Conservation (phyloP, 805 yeast genomes). For the Jamesozyma gamospora region DNA sequence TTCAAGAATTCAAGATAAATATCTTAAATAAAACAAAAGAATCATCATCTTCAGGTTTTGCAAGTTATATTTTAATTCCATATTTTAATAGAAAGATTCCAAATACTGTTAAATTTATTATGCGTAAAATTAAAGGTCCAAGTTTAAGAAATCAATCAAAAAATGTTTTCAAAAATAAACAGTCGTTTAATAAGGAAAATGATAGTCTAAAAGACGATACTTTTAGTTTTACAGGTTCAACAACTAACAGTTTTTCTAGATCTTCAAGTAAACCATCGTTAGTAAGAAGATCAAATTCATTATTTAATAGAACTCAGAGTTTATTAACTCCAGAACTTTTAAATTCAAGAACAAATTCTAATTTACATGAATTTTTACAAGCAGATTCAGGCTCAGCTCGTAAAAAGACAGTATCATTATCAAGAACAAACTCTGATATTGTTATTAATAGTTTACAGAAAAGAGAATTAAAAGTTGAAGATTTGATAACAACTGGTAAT, state of each 20-base stretch:
- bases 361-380: conserved; percentile 20
- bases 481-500: conserved; percentile 7
- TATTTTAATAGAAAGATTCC: conserved; percentile 44
- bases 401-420: conserved; percentile 12
- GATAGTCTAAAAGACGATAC: too few relatives aligned
- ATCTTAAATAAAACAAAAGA: conserved; percentile 26
- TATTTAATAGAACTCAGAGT: background rate
- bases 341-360: conserved; percentile 17
- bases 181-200: background rate
- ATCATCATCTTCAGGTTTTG: conserved; percentile 37
- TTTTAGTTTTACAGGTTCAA: too few relatives aligned
- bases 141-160: conserved; percentile 22
- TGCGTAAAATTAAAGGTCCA: conserved; percentile 41
- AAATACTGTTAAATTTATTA: conserved; percentile 34
- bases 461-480: conserved; percentile 23
- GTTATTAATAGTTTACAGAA: conserved; percentile 22
- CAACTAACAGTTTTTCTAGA: too few relatives aligned
- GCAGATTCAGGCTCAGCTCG: conserved; percentile 9
- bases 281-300: background rate
- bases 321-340: conserved; percentile 5
- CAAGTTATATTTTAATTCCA: conserved; percentile 44
- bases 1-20: conserved; percentile 18
- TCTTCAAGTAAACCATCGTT: background rate
- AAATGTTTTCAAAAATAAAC: background rate
- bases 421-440: conserved; percentile 23